Evolutionary conservation across 2,329 filamentous ascomycete species (phyloP), one percentile per base, ranked within the genome.

Genomic region (Apiospora malaysiana): DNA sequence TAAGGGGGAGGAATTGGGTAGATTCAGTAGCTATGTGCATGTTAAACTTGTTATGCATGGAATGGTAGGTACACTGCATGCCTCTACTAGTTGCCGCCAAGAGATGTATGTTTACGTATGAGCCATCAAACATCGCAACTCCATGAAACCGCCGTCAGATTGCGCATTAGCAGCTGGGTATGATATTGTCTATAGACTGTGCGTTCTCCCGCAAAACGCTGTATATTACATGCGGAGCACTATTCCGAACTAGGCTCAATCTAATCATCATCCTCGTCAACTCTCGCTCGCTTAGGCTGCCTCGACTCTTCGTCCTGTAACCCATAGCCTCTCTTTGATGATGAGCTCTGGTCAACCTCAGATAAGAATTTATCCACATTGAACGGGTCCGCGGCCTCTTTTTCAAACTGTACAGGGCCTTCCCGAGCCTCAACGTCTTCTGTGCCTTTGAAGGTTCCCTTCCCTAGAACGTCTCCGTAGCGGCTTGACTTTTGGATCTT

Each of bases 361-460:
- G 90, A 92, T 80, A 99, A 90, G 85, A 99, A 97, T 77, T 93
- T 93, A 79, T 97, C 94, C 75, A 98, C 96, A 68, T 97, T 95
- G 81, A 98, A 98, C 0, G 94, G 94, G 82, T 98, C 95, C 42
- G 83, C 83, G 0, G 83, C 88, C 69, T 98, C 95, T 82, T 95
- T 97, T 82, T 98, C 95, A 77, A 99, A 99, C 81, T 97, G 93
- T 40, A 99, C 96, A 0, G 96, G 96, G 6, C 96, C 96, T 77
- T 97, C 93, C 70, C 95, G 90, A 72, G 89, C 90, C 90, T 93
- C 76, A 69, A 66, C 93, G 75, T 97, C 92, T 71, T 89, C 91
- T 5, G 94, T 89, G 14, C 95, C 95, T 82, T 94, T 95, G 83
- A 98, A 98, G 2, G 94, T 97, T 74, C 96, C 95, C 77, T 91